Evolutionary conservation across 768 basidiomycete genomes (phyloP), one percentile per base, ranked within the genome.

Genomic region (Calvatia gigantea): DNA sequence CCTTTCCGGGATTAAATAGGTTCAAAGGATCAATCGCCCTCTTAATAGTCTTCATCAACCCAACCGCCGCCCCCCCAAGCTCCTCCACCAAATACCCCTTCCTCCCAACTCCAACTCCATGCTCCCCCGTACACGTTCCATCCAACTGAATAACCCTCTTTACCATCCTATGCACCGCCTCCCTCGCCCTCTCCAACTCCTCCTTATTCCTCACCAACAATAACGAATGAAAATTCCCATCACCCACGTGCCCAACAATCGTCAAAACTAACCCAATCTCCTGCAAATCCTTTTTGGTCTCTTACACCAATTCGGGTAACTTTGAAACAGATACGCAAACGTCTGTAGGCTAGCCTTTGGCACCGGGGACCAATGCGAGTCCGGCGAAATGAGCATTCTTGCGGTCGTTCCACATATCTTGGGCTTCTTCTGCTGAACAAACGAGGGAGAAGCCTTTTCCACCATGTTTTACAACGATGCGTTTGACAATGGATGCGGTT

Each of bases 21-120:
- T 83, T 81, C 21, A 84, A 67, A 0, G 92, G 92, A 65, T 94
- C 92, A 9, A 92, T 68, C 0, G 83, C 75, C 55, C 71, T 69
- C 69, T 96, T 96, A 62, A 96, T 82, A 11, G 76, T 78, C 70
- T 87, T 87, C 92, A 96, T 94, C 21, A 95, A 67, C 48, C 80
- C 78, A 6, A 96, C 87, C 0, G 94, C 95, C 2, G 89, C 91
- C 23, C 74, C 74, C 0, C 94, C 93, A 0, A 97, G 77, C 64
- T 97, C 94, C 39, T 85, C 79, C 12, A 80, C 76, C n/a, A 97
- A 76, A 65, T 86, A 95, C 57, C 86, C 78, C 56, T 81, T 82
- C 73, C 94, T 94, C 5, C 91, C 92, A 9, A 93, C 74, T 0
- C 92, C 92, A 6, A 94, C 89, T 2, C 92, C 92, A 63, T 94